Conservation (phyloP, 73 alveolate genomes). For the Effrenium voratum region DNA sequence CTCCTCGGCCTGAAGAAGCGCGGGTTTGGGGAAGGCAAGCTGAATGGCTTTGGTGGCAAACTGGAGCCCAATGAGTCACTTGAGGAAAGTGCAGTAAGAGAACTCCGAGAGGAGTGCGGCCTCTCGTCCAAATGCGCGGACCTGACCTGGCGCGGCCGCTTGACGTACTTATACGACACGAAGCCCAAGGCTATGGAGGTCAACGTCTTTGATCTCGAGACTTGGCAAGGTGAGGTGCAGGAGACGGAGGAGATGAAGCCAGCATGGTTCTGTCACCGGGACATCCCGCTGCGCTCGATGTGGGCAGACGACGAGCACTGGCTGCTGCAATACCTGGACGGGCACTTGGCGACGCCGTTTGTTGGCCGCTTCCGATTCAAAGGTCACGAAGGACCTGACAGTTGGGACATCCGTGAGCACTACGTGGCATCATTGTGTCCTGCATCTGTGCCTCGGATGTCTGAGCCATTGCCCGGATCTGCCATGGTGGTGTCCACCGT, state of each 20-base stretch:
- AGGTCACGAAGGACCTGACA: slow-evolving; percentile 87
- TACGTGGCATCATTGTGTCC: background rate
- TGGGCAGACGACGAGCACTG: slow-evolving; percentile 92
- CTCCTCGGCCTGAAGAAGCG: slow-evolving; percentile 73
- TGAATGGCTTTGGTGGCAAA: slow-evolving; percentile 90
- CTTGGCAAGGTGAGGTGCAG: slow-evolving; percentile 55
- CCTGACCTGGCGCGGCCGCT: slow-evolving; percentile 68
- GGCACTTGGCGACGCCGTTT: slow-evolving; percentile 65
- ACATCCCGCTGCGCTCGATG: slow-evolving; percentile 56
- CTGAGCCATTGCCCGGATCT: slow-evolving; percentile 10
- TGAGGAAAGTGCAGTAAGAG: slow-evolving; percentile 66
- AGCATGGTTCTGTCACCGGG: slow-evolving; percentile 52
- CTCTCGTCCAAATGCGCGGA: background rate
- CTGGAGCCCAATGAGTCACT: slow-evolving; percentile 50
- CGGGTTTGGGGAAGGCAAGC: slow-evolving; percentile 75
- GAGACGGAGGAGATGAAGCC: slow-evolving; percentile 90
- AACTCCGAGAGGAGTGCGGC: slow-evolving; percentile 82
- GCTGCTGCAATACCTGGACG: slow-evolving; percentile 77
- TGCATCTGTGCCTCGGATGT: slow-evolving; percentile 34
- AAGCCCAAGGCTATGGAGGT: slow-evolving; percentile 93
- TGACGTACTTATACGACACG: slow-evolving; percentile 76
- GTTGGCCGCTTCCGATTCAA: slow-evolving; percentile 81
- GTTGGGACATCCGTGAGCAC: slow-evolving; percentile 68
- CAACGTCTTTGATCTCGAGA: slow-evolving; percentile 41
- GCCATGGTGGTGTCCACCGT: slow-evolving; percentile 79